Base-by-base conservation (phyloP, 768 basidiomycete genomes). In the Collybiopsis confluens region DNA sequence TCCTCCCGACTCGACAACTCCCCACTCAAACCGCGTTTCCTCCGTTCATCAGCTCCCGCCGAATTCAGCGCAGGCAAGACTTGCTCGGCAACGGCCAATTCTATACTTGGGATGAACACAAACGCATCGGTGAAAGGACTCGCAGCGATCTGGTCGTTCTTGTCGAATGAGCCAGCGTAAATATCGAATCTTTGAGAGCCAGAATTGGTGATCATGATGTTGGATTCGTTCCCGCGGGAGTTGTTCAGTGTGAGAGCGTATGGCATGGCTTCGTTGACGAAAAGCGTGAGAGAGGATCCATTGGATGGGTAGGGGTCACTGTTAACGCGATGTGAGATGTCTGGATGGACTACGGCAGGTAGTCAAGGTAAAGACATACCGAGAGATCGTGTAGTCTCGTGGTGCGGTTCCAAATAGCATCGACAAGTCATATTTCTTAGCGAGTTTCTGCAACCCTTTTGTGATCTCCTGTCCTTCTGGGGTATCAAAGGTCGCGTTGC, bases 111-210 rank as follows among this genome's bases (percentile, higher is more conserved):
- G 53, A 91, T 76, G 66, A 75, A 90, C 20, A 79, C 56, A 73
- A 90, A 88, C 8, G 71, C 55, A 61, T 91, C 82, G 0, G 70
- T 65, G 63, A 88, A 93, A 0, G 91, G 88, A 5, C 80, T 83
- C 1, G 80, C 79, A 0, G 88, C 88, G 42, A 92, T 76, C 59
- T 90, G 85, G 65, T 93, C 90, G 64, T 92, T 88, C 65, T 82
- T 82, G 27, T 85, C 86, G 70, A 93, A 92, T 2, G 81, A 61
- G 1, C 90, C 90, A 1, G 74, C 59, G 62, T 81, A 83, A 47
- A 91, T 65, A 59, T 87, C 78, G 68, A 82, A 90, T 46, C 88
- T 81, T 60, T 82, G 73, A 10, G 74, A 79, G 10, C 79, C 86
- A 1, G 85, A 78, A 67, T 87, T 84, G 49, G 73, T 69, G 54